Evolutionary conservation across 2,329 filamentous ascomycete species (phyloP).

Genomic region (Xylaria sp.): DNA sequence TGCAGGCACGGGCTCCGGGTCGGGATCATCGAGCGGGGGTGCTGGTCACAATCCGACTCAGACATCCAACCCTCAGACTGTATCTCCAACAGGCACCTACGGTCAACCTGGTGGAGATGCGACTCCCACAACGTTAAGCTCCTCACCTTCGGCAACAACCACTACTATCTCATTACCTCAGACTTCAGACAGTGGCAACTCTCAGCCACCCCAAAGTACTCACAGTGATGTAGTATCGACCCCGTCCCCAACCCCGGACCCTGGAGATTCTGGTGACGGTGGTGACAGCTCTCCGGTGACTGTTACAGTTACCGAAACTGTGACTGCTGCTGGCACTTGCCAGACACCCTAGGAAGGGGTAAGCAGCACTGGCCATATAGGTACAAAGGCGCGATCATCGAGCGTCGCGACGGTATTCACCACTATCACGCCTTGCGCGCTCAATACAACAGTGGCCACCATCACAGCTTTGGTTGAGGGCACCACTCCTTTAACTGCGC

Average conservation of each 20-base stretch:
- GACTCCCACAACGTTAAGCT: constrained; percentile 24
- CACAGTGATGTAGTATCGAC: constrained; percentile 26
- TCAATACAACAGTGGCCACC: constrained; percentile 27
- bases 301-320: constrained; percentile 47
- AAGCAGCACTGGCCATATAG: constrained; percentile 27
- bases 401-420: constrained; percentile 24
- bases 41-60: constrained; percentile 31
- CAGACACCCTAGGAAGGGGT: constrained; percentile 41
- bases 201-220: constrained; percentile 19
- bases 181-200: constrained; percentile 27
- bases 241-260: constrained; percentile 17
- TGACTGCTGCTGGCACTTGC: constrained; percentile 45
- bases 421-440: constrained; percentile 21
- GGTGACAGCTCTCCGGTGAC: constrained; percentile 32
- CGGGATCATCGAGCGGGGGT: constrained; percentile 17
- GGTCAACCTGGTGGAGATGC: constrained; percentile 39
- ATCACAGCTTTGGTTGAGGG: constrained; percentile 24
- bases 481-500: constrained; percentile 12
- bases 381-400: constrained; percentile 27
- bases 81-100: constrained; percentile 41
- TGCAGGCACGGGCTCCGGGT: constrained; percentile 1
- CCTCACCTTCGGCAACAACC: constrained; percentile 30
- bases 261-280: constrained; percentile 20
- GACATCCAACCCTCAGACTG: constrained; percentile 27
- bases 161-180: constrained; percentile 30